Base-by-base conservation (phyloP, 2,329 filamentous ascomycete species). In the Trichophyton mentagrophytes region DNA sequence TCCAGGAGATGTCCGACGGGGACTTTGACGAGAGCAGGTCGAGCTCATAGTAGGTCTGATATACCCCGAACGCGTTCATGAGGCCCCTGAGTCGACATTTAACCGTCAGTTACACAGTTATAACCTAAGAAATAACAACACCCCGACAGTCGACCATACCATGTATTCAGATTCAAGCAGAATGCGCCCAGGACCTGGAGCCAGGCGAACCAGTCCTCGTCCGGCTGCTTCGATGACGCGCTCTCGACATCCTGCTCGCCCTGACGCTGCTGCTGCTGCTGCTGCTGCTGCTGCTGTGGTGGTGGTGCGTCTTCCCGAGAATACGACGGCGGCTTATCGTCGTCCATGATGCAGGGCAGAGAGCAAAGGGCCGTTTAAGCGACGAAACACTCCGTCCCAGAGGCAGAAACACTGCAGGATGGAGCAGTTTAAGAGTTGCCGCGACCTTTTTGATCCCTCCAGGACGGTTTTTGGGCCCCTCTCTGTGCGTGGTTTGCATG, bases 61-160 rank as follows among this genome's bases (percentile, higher is more conserved):
- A 82, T 47, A 77, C 74, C 56, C 79, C 79, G 68, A 79, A 82
- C 5, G 74, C 77, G 61, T 80, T 79, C 61, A 80, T 74, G 7
- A 80, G 67, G 3, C 79, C 79, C 78, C 77, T 76, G 59, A 25
- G 25, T 22, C n/a, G 6, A 17, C 40, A 42, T n/a, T 42, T 42
- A 15, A n/a, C 38, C 38, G 27, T 30, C 3, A 33, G 30, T 38
- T 38, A 38, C 33, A 11, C 8, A 33, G 8, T 8, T 33, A 33
- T 8, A 8, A 6, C 30, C 30, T 33, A 33, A 2, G 2, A 22
- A 22, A 22, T 2, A 22, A 22, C 22, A 7, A 27, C 27, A 6
- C 25, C 25, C 25, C 25, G 25, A 27, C 3, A 27, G 25, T 6
- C 3, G 25, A 36, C 33, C n/a, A 3, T 27, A 51, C 46, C 46